These are phyloP conservation scores for Cyclocybe cylindracea DNA, from an alignment of 768 basidiomycete species.

Conservation along the genomic window DNA sequence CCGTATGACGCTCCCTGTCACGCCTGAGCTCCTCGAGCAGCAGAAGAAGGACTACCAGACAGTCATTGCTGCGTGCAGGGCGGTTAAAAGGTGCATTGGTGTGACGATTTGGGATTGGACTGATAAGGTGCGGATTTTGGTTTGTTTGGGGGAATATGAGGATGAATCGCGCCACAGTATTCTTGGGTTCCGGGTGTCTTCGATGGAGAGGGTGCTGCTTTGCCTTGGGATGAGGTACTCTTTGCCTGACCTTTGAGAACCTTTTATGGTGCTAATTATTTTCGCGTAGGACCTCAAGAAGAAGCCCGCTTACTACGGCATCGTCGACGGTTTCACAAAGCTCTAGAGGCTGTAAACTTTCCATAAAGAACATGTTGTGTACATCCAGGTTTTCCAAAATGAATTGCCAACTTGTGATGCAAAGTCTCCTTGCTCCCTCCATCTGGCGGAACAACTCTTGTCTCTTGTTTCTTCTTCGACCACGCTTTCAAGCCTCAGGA, in stretches of 20 bases:
- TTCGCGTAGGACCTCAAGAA: conserved; percentile 30
- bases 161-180: conserved; percentile 22
- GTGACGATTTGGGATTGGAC: conserved; percentile 44
- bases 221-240: conserved; percentile 37
- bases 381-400: not conserved
- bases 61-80: conserved; percentile 53
- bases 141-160: not conserved
- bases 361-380: not conserved
- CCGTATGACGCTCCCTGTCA: conserved; percentile 55
- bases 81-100: conserved; percentile 38
- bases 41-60: conserved; percentile 56
- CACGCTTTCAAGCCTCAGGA: no score
- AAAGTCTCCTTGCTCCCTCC: no score
- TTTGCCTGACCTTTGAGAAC: not conserved
- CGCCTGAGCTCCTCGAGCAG: conserved; percentile 44
- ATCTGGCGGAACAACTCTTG: no score
- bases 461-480: no score
- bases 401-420: not conserved
- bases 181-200: conserved; percentile 40
- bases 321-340: conserved; percentile 24
- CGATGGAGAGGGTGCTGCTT: conserved; percentile 36
- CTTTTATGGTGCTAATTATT: not conserved
- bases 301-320: conserved; percentile 42
- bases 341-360: not conserved
- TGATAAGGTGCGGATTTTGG: conserved; percentile 28